Conservation (phyloP, 371 early-diverging fungal species). For the Apophysomyces variabilis region DNA sequence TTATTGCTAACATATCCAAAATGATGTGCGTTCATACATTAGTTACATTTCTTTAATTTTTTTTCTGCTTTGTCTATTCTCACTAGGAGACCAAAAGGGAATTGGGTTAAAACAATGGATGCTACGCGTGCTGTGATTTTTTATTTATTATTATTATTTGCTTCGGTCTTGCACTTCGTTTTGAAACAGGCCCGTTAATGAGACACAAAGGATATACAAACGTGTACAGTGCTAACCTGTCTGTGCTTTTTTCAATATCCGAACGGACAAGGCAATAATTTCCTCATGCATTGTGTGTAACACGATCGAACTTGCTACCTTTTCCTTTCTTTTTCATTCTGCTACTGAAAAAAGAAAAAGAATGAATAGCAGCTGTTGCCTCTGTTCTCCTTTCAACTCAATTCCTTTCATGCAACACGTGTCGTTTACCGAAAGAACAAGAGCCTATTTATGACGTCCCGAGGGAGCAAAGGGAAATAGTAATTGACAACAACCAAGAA, state of each 20-base stretch:
- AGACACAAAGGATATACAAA: conserved; percentile 4
- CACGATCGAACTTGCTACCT: conserved; percentile 6
- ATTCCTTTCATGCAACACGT: background rate
- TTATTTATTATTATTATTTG: background rate
- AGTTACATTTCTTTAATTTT: too few relatives aligned
- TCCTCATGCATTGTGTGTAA: conserved; percentile 11
- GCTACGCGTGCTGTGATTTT: background rate
- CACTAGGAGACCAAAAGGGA: too few relatives aligned
- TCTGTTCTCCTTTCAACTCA: background rate
- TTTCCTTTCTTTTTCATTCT: background rate
- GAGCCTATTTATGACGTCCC: background rate
- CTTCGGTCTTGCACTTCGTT: conserved; percentile 5
- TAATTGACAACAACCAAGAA: background rate
- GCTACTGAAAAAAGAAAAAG: background rate
- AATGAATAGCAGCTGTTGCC: background rate
- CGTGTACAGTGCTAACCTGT: conserved; percentile 9
- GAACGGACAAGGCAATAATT: background rate
- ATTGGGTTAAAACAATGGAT: background rate
- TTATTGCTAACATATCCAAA: too few relatives aligned
- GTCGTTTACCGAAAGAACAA: background rate
- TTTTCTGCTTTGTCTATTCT: too few relatives aligned
- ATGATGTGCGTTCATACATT: too few relatives aligned
- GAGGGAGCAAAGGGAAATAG: background rate
- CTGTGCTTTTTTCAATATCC: conserved; percentile 9
- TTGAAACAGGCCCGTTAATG: conserved; percentile 4